These are phyloP conservation scores for Exobasidium rhododendri DNA, from an alignment of 1,284 basidiomycete genomes.

Conservation along the genomic window DNA sequence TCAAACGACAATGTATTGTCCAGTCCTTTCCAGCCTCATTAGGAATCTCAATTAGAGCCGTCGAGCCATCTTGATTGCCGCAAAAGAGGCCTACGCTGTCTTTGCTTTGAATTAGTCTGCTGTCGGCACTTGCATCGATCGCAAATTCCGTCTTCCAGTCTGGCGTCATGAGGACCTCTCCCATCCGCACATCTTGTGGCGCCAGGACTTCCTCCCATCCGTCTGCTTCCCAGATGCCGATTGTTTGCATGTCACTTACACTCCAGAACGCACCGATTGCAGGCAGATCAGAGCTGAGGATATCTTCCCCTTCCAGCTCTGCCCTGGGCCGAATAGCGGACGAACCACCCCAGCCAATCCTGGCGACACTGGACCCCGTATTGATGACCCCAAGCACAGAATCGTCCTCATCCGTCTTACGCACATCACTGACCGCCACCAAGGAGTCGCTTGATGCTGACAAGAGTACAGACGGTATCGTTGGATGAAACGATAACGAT, in stretches of 20 bases:
- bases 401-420: constrained; percentile 47
- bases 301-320: neutral
- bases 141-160: constrained; percentile 48
- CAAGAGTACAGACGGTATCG: constrained; percentile 29
- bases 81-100: constrained; percentile 15
- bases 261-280: constrained; percentile 42
- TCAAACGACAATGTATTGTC: constrained; percentile 19
- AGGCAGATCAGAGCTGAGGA: neutral
- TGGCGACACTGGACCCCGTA: constrained; percentile 42
- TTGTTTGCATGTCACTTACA: constrained; percentile 52
- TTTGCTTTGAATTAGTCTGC: neutral
- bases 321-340: neutral
- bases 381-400: constrained; percentile 50
- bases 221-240: constrained; percentile 39
- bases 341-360: constrained; percentile 36
- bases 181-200: constrained; percentile 7
- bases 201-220: constrained; percentile 36
- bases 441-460: constrained; percentile 48
- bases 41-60: constrained; percentile 9
- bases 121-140: constrained; percentile 29
- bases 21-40: constrained; percentile 3
- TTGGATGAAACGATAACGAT: constrained; percentile 36
- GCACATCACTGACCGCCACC: constrained; percentile 41
- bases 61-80: constrained; percentile 16
- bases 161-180: neutral